These are phyloP conservation scores for Teratosphaeria epicoccoides DNA, from an alignment of 2,329 filamentous ascomycete species.

Conservation along the genomic window DNA sequence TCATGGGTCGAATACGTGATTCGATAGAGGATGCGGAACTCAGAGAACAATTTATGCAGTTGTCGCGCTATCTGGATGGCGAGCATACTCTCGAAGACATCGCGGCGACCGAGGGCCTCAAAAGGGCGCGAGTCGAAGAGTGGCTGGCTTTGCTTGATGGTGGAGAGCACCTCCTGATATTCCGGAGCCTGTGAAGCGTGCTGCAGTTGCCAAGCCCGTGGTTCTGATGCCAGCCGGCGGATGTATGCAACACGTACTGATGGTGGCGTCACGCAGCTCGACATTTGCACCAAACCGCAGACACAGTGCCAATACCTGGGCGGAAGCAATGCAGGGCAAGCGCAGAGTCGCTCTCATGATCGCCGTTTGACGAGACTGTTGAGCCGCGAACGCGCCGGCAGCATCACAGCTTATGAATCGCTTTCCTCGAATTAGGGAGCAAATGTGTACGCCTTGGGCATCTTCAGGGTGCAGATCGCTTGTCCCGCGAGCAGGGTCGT, in stretches of 20 bases:
- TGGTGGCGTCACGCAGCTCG: not conserved
- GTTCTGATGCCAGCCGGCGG: not conserved
- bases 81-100: constrained; percentile 76
- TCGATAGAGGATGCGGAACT: constrained; percentile 41
- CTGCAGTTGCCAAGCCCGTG: not conserved
- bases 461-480: not conserved
- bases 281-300: not conserved
- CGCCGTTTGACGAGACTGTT: too few relatives aligned
- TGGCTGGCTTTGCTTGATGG: constrained; percentile 55
- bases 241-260: not conserved
- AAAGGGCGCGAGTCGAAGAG: constrained; percentile 55
- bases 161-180: constrained; percentile 36
- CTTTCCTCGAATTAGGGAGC: too few relatives aligned
- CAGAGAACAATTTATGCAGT: constrained; percentile 57
- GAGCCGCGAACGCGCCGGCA: too few relatives aligned
- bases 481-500: not conserved
- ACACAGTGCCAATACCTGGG: not conserved
- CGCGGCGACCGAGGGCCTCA: constrained; percentile 66
- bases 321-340: not conserved
- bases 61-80: constrained; percentile 83
- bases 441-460: too few relatives aligned
- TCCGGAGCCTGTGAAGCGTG: constrained; percentile 1
- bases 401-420: too few relatives aligned
- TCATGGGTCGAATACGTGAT: constrained; percentile 7
- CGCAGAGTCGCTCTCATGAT: too few relatives aligned